Evolutionary conservation across 129 eudicot species (phyloP).

Genomic region (Flaveria trinervia): DNA sequence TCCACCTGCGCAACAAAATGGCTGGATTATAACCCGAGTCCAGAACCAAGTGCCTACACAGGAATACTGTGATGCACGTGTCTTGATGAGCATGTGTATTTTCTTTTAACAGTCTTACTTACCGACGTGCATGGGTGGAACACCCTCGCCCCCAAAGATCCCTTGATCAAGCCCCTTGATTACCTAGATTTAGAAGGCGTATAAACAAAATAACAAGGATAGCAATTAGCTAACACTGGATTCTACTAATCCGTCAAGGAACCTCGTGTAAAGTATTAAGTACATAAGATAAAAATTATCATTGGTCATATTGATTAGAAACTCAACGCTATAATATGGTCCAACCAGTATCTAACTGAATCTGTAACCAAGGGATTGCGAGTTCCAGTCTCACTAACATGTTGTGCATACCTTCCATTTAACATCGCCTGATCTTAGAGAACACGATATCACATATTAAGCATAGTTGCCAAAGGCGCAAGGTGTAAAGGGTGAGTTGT

Average conservation of each 20-base stretch:
- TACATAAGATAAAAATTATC: neutral
- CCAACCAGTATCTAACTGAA: neutral
- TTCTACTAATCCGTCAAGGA: no score
- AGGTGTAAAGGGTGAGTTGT: no score
- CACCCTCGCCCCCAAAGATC: constrained; percentile 87
- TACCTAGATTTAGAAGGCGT: constrained; percentile 41
- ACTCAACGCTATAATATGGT: neutral
- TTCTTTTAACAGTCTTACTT: constrained; percentile 14
- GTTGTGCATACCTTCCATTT: no score
- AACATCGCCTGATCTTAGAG: no score
- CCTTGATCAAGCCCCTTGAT: constrained; percentile 95
- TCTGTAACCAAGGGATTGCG: no score
- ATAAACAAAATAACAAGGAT: neutral
- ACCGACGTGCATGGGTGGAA: constrained; percentile 96
- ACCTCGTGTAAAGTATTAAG: no score
- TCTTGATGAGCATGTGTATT: neutral
- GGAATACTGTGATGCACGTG: neutral
- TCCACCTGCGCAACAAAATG: constrained; percentile 58
- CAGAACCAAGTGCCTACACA: neutral
- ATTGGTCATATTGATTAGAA: neutral
- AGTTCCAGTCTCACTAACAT: no score
- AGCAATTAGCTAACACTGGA: no score
- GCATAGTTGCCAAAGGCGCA: no score
- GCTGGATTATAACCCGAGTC: neutral
- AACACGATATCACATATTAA: no score